Base-by-base conservation (phyloP, 192 early-diverging fungal genomes). In the Linnemannia exigua region DNA sequence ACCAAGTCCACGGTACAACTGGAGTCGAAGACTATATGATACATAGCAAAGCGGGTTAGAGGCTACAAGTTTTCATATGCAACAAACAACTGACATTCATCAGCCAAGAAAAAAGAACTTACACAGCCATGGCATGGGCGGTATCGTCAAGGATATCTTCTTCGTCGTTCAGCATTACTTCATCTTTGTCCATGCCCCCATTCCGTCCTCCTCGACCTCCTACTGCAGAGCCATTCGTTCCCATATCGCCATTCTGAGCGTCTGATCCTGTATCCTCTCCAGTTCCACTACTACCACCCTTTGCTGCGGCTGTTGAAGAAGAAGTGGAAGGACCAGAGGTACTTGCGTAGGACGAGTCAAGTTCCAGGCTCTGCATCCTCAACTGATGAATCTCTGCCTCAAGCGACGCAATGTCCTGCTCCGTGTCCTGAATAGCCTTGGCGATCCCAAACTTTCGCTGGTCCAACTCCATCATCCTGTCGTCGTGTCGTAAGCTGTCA, bases 1-100 rank as follows among this genome's bases (percentile, higher is more conserved):
- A 16, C 87, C 87, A 25, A 88, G 68, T 72, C 81, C 81, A 76
- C 87, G 75, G 72, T 88, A 88, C 38, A 88, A 44, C 25, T 88
- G 87, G 11, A 88, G 71, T 17, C 79, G 81, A 4, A 88, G 70
- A 17, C 87, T 88, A 72, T 22, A 51, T 51, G 33, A 46, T 66
- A 6, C 8, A 63, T 2, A 15, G 58, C 12, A 33, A 33, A 54
- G 51, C 2, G 44, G 50, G 46, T 33, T 5, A 63, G 28, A 47
- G 51, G n/a, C 36, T 20, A 9, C 17, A 31, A 28, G 11, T 74
- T 25, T 8, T 48, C 4, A 3, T 0, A 20, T 48, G 33, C 8
- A 48, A 66, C 14, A 25, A 31, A 5, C 38, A 36, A 63, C 0
- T 69, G 22, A 28, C 47, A 54, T 31, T 31, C 17, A 50, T 46